Conservation (phyloP, 768 basidiomycete genomes). For the Polyporus arcularius region DNA sequence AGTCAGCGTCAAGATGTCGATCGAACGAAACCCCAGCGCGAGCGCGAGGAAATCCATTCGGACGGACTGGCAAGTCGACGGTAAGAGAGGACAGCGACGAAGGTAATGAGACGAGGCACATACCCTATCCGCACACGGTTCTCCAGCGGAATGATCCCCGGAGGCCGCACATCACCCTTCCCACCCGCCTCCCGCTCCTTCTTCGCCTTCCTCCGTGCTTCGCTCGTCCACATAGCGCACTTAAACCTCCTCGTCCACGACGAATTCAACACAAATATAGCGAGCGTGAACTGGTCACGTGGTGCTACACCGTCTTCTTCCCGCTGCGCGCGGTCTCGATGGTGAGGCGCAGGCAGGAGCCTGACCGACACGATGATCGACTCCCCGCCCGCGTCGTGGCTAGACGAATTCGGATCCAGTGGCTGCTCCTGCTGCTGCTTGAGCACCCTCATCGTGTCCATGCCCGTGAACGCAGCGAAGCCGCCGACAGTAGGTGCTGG, state of each 20-base stretch:
- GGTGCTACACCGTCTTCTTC: constrained; percentile 28
- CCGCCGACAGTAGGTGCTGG: constrained; percentile 53
- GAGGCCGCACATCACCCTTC: constrained; percentile 35
- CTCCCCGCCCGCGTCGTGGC: constrained; percentile 41
- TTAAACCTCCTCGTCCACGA: constrained; percentile 75
- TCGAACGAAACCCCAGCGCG: constrained; percentile 74
- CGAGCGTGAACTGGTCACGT: constrained; percentile 69
- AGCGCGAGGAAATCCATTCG: constrained; percentile 85
- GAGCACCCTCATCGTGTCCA: constrained; percentile 38
- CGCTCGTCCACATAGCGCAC: constrained; percentile 64
- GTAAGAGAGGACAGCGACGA: constrained; percentile 55
- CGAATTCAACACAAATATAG: constrained; percentile 87
- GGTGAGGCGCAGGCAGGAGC: constrained; percentile 33
- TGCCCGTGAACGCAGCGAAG: constrained; percentile 19
- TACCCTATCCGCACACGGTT: constrained; percentile 81
- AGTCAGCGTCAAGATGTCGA: constrained; percentile 70
- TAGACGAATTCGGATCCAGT: constrained; percentile 21
- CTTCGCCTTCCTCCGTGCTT: constrained; percentile 39
- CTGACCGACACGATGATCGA: constrained; percentile 74
- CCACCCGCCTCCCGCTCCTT: constrained; percentile 28
- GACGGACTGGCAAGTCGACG: constrained; percentile 82
- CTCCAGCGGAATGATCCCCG: constrained; percentile 75
- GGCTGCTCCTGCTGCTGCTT: constrained; percentile 33
- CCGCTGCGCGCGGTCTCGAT: constrained; percentile 3
- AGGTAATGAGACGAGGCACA: constrained; percentile 31